These are phyloP conservation scores for Stephanodiscus triporus DNA, from an alignment of 108 stramenopile species.

Conservation along the genomic window DNA sequence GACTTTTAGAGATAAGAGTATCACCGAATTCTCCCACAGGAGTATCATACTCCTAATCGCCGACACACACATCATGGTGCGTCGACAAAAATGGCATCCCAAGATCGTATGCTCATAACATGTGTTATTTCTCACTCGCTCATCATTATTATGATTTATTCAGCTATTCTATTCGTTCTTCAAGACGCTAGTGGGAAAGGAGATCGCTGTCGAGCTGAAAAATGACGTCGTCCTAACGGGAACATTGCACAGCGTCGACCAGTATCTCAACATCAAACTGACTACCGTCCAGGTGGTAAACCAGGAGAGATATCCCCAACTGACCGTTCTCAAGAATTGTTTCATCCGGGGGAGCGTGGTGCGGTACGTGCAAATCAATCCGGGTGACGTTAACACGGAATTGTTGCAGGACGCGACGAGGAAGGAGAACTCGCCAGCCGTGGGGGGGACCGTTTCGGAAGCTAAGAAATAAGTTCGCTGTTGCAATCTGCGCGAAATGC, in stretches of 20 bases:
- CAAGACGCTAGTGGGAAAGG: conserved; percentile 99
- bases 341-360: conserved; percentile 99
- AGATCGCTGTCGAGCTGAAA: conserved; percentile 98
- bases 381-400: conserved; percentile 96
- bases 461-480: background rate
- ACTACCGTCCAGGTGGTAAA: conserved; percentile 90
- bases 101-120: background rate
- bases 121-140: background rate
- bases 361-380: conserved; percentile 96
- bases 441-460: background rate
- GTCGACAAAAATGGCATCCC: background rate
- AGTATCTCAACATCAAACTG: conserved; percentile 99
- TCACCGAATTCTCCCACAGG: too few relatives aligned
- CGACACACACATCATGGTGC: background rate
- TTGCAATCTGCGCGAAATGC: background rate
- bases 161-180: conserved; percentile 99
- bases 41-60: background rate
- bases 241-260: conserved; percentile 96
- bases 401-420: conserved; percentile 97
- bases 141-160: background rate
- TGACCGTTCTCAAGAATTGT: conserved; percentile 92
- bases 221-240: conserved; percentile 97
- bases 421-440: conserved; percentile 86
- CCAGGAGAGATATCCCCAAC: conserved; percentile 83
- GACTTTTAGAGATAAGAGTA: too few relatives aligned